These are phyloP conservation scores for Hymenoscyphus scutula DNA, from an alignment of 2,329 filamentous ascomycete genomes.

Conservation along the genomic window DNA sequence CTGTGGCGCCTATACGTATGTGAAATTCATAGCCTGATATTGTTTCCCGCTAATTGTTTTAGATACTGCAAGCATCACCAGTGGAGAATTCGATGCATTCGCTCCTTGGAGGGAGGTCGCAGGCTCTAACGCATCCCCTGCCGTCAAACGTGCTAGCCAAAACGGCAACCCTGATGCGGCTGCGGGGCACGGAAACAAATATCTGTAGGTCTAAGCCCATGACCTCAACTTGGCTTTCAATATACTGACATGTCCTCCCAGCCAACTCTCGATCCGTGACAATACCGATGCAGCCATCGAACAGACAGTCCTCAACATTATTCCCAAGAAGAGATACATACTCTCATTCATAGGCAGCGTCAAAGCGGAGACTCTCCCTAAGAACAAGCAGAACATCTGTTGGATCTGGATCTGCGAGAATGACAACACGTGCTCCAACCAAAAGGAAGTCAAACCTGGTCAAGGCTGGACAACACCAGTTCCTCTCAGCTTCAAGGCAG, in stretches of 20 bases:
- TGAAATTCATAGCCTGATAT: not conserved
- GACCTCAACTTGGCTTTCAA: not conserved
- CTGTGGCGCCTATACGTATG: not conserved
- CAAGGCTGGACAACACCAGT: not conserved
- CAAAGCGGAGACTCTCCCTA: not conserved
- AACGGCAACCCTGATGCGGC: not conserved
- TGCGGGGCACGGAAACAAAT: not conserved
- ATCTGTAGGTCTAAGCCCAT: not conserved
- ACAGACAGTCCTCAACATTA: not conserved
- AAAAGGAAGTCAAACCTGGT: not conserved
- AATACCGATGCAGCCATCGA: not conserved
- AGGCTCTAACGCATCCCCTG: not conserved
- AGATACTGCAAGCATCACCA: not conserved
- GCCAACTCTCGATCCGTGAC: not conserved
- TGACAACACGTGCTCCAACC: not conserved
- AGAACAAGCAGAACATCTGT: not conserved
- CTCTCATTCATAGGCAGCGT: not conserved
- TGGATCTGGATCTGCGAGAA: constrained; percentile 6
- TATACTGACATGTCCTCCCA: not conserved
- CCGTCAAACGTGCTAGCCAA: not conserved
- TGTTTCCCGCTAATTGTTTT: not conserved
- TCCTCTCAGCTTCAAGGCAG: not conserved
- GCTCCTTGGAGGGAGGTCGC: not conserved
- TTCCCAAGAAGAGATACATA: not conserved
- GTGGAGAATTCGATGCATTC: not conserved